Conservation (phyloP, 2,329 filamentous ascomycete species). For the Mycosphaerella sp. region DNA sequence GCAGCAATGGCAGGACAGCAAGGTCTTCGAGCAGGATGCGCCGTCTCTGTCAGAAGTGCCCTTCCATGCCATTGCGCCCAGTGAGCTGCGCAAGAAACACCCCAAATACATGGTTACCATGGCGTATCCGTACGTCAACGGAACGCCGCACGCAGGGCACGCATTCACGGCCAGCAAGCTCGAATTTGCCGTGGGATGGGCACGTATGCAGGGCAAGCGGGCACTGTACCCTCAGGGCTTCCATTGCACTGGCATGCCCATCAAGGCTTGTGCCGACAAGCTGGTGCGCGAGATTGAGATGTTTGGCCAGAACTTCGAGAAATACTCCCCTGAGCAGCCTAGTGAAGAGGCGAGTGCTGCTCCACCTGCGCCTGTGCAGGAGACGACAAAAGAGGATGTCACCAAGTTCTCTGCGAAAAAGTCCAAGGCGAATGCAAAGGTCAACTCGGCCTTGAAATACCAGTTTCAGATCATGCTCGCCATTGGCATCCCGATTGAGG, state of each 20-base stretch:
- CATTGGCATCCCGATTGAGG: conserved; percentile 75
- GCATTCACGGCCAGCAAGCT: conserved; percentile 88
- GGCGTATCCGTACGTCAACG: conserved; percentile 79
- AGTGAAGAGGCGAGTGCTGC: conserved; percentile 41
- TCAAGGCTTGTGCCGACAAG: conserved; percentile 97
- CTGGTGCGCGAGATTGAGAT: conserved; percentile 79
- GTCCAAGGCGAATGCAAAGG: conserved; percentile 75
- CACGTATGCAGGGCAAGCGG: conserved; percentile 83
- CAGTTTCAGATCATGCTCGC: conserved; percentile 93
- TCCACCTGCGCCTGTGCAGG: conserved; percentile 53
- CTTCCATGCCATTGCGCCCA: conserved; percentile 63
- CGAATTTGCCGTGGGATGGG: conserved; percentile 82
- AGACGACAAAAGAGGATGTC: conserved; percentile 66
- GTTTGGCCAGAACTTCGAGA: conserved; percentile 82
- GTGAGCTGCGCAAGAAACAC: conserved; percentile 68
- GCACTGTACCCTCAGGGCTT: conserved; percentile 87
- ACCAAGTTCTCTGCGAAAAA: conserved; percentile 92
- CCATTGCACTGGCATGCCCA: conserved; percentile 96
- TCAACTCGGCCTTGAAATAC: conserved; percentile 90
- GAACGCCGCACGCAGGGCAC: conserved; percentile 77
- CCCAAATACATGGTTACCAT: conserved; percentile 89
- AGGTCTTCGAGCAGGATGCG: conserved; percentile 79
- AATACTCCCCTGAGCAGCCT: conserved; percentile 57
- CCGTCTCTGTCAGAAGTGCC: conserved; percentile 73
- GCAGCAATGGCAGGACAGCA: conserved; percentile 67